phyloP scores from a whole-genome alignment of 2,329 filamentous ascomycete genomes.

The Pseudogymnoascus sp. region DNA sequence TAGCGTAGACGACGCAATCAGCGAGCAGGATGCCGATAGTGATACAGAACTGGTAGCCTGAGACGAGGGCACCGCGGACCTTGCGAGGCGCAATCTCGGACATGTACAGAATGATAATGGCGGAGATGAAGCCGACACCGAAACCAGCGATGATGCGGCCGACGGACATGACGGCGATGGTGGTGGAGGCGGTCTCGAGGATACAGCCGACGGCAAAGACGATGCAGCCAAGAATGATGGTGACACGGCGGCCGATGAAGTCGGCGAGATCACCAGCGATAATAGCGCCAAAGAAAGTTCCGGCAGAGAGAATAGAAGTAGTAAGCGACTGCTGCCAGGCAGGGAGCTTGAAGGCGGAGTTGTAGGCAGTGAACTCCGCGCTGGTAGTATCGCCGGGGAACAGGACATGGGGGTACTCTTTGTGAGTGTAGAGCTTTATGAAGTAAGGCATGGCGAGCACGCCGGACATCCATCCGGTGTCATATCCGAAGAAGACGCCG shows the following conservation, averaged over 20 bases:
- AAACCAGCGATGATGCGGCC: conserved; percentile 69
- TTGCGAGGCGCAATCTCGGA: conserved; percentile 50
- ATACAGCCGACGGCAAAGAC: conserved; percentile 63
- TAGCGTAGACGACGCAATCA: conserved; percentile 65
- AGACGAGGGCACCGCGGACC: conserved; percentile 71
- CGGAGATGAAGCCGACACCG: conserved; percentile 73
- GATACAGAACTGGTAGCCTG: conserved; percentile 76
- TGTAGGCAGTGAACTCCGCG: conserved; percentile 28
- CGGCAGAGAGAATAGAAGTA: conserved; percentile 62
- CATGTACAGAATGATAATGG: conserved; percentile 81
- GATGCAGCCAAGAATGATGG: conserved; percentile 63
- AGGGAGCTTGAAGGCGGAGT: conserved; percentile 30
- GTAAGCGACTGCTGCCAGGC: conserved; percentile 49
- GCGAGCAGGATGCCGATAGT: conserved; percentile 72
- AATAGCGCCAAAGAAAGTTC: conserved; percentile 44
- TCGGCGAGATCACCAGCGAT: conserved; percentile 73
- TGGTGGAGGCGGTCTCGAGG: conserved; percentile 52
- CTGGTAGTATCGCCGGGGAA: conserved; percentile 44
- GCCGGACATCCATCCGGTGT: conserved; percentile 60
- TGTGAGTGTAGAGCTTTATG: too few relatives aligned
- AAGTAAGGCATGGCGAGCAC: too few relatives aligned
- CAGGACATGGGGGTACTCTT: conserved; percentile 40
- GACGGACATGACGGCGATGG: conserved; percentile 55
- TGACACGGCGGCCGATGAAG: conserved; percentile 61
- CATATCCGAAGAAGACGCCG: conserved; percentile 54